A percentile compares a stretch with the other conserved stretches of the same genome.
These are phyloP conservation scores for Cenchrus americanus DNA, from an alignment of 176 grass and related monocot genomes.

Conservation along the genomic window DNA sequence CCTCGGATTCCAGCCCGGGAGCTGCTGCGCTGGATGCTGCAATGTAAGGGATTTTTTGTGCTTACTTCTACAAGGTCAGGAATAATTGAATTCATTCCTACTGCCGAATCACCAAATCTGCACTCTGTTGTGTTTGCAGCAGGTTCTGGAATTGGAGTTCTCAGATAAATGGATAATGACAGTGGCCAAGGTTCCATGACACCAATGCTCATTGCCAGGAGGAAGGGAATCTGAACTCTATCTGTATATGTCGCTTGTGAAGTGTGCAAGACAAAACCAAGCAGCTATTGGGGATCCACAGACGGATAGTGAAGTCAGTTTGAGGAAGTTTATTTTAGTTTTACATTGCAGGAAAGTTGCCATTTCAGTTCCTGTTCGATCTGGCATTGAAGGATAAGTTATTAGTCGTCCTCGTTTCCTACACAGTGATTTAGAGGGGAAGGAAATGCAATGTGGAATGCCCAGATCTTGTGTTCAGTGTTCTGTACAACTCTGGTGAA, in stretches of 20 bases:
- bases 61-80: background rate
- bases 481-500: conserved; percentile 48
- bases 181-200: conserved; percentile 72
- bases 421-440: conserved; percentile 58
- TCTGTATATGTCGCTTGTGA: conserved; percentile 52
- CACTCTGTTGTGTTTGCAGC: background rate
- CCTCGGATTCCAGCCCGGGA: background rate
- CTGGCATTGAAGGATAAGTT: conserved; percentile 16
- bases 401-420: conserved; percentile 28
- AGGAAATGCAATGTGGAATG: conserved; percentile 81
- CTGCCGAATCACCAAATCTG: background rate
- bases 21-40: too few relatives aligned
- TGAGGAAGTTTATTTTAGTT: conserved; percentile 41
- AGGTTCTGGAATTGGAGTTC: conserved; percentile 45
- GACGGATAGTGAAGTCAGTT: conserved; percentile 54
- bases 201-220: conserved; percentile 57
- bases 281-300: conserved; percentile 52
- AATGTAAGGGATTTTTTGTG: too few relatives aligned
- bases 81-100: background rate
- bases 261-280: conserved; percentile 58
- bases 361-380: conserved; percentile 19
- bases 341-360: background rate
- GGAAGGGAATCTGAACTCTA: conserved; percentile 51
- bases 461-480: conserved; percentile 55
- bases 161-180: conserved; percentile 42